Conservation (phyloP, 345 rosid species). For the Firmiana major region DNA sequence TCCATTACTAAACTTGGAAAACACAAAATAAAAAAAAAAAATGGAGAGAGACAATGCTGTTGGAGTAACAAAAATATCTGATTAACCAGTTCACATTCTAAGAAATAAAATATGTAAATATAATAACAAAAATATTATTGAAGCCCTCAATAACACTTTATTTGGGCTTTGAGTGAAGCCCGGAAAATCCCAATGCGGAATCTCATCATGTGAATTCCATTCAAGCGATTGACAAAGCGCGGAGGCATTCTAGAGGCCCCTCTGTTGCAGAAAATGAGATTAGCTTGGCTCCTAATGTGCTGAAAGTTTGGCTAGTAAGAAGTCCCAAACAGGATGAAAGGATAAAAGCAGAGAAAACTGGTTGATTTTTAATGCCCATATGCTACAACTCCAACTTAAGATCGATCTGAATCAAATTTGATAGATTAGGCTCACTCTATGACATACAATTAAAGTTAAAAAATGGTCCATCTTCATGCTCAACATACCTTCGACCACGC, state of each 20-base stretch:
- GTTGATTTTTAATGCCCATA: not conserved
- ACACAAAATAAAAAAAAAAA: too few species aligned
- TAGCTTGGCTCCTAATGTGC: not conserved
- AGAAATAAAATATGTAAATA: too few species aligned
- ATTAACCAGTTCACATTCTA: too few species aligned
- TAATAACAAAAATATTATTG: too few species aligned
- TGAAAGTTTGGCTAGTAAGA: not conserved
- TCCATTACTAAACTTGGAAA: too few species aligned
- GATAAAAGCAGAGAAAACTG: not conserved
- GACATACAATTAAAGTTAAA: not conserved
- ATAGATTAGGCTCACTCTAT: too few species aligned
- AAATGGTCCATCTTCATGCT: not conserved
- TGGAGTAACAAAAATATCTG: too few species aligned
- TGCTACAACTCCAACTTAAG: not conserved
- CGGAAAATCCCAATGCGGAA: not conserved
- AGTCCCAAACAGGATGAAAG: not conserved
- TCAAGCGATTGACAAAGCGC: too few species aligned
- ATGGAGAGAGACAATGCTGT: too few species aligned
- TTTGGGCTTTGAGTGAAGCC: not conserved
- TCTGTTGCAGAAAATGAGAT: not conserved
- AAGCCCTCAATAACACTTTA: too few species aligned
- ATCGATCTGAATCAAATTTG: too few species aligned
- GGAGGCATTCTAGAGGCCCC: not conserved
- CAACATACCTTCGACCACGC: too few species aligned
- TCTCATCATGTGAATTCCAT: not conserved